A percentile compares a stretch with the other conserved stretches of the same genome.
Conservation (phyloP, 495 filamentous ascomycete species). For the Hyaloscypha hepaticicola region DNA sequence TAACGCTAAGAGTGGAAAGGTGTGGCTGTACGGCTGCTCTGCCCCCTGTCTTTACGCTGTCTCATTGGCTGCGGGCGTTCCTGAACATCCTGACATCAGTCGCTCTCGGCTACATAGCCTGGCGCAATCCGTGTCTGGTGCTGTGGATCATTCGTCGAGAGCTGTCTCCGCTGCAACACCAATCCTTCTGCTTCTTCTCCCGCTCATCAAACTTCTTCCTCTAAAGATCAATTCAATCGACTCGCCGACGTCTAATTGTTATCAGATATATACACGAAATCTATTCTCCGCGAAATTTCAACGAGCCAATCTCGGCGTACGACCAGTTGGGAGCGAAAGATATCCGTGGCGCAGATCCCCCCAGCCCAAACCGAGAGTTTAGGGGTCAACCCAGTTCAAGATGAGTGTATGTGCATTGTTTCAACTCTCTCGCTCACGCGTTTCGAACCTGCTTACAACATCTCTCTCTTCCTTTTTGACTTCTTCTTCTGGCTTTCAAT, state of each 20-base stretch:
- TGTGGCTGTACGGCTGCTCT: background rate
- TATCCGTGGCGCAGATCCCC: conserved; percentile 6
- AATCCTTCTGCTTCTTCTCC: background rate
- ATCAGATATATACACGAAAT: background rate
- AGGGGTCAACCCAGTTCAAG: conserved; percentile 27
- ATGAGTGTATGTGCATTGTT: conserved; percentile 39
- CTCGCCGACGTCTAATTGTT: background rate
- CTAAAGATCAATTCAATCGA: background rate
- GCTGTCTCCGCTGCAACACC: background rate
- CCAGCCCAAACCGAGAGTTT: background rate
- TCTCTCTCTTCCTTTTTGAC: background rate
- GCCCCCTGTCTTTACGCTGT: background rate
- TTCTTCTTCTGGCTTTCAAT: conserved; percentile 14
- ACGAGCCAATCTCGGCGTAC: background rate
- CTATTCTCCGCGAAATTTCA: background rate
- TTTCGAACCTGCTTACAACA: conserved; percentile 4
- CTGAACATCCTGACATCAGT: conserved; percentile 15
- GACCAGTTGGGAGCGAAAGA: background rate
- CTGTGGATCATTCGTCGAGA: conserved; percentile 15
- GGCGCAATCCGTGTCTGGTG: conserved; percentile 12
- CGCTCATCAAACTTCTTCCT: background rate
- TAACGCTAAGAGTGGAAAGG: conserved; percentile 8
- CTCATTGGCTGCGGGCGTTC: conserved; percentile 19
- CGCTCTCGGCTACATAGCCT: conserved; percentile 11
- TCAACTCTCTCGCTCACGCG: conserved; percentile 18